phyloP scores from a whole-genome alignment of 257 asterid genomes.

The Lycium barbarum region DNA sequence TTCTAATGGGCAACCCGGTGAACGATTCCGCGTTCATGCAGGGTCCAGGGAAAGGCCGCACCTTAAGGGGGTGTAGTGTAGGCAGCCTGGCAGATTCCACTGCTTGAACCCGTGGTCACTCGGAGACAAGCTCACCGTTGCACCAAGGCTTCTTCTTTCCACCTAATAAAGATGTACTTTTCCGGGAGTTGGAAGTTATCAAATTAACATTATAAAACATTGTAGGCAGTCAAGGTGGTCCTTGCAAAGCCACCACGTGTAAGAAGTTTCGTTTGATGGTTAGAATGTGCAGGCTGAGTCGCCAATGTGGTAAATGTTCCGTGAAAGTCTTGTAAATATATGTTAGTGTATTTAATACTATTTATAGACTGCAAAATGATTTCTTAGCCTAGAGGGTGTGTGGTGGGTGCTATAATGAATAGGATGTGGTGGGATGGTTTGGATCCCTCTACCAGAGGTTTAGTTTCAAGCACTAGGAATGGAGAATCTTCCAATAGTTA shows the following conservation, averaged over 20 bases:
- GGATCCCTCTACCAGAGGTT: neutral
- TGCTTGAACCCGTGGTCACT: neutral
- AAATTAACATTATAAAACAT: neutral
- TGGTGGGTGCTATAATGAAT: neutral
- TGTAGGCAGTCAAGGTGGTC: neutral
- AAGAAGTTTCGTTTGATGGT: neutral
- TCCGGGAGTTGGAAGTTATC: neutral
- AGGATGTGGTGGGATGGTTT: neutral
- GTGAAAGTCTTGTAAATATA: neutral
- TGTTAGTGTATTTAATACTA: neutral
- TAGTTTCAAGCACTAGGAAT: neutral
- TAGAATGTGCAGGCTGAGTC: neutral
- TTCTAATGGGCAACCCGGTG: neutral
- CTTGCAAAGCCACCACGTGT: neutral
- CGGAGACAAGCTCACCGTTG: neutral
- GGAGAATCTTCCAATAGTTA: neutral
- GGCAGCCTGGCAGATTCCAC: neutral
- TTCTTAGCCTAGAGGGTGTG: slow-evolving; percentile 14
- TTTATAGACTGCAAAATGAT: neutral
- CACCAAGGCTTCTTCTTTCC: neutral
- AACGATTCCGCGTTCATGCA: neutral
- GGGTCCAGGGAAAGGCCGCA: neutral
- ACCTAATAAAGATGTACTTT: neutral
- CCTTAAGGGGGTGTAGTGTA: neutral
- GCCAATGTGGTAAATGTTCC: neutral